Evolutionary conservation across 306 rosid species (phyloP), one percentile per base, ranked within the genome.

Genomic region (Acacia melanoxylon): DNA sequence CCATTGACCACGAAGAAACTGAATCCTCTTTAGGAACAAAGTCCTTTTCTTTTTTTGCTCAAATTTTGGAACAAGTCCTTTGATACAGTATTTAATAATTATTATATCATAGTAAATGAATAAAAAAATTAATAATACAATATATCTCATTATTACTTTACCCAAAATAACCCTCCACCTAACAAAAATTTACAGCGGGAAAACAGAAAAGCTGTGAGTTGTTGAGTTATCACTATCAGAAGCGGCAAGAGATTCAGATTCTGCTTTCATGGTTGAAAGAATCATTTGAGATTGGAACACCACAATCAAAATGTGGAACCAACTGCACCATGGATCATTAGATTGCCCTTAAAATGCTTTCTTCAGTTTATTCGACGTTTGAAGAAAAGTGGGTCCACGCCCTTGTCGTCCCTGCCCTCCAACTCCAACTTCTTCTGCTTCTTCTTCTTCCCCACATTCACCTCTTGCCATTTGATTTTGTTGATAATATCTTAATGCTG

Each of bases 401-500:
- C 44, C 78, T 61, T 81, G 84, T 62, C 81, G 82, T 46, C 22
- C 76, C 25, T 71, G 72, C 27, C 25, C 45, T 76, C 68, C 68
- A 81, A 29, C 77, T 49, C 80, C 75, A 70, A 75, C 79, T 5
- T 76, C 79, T 65, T 77, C 92, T 72, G 75, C 87, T 35, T n/a
- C 84, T 17, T 40, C 74, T 41, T 42, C 89, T n/a, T 87, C 88
- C 67, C 84, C 91, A 58, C 89, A 90, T 48, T 84, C 93, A 46
- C 85, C 91, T 31, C 46, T 63, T n/a, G 67, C 83, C 52, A 81
- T 0, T 33, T 86, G 84, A 56, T 77, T 61, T 78, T 91, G 93
- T 75, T 88, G 97, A 71, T 91, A 90, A 91, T 87, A 91, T 73
- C 84, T 86, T 78, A 91, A 85, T 68, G 92, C 94, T 82, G 87